A percentile compares a stretch with the other conserved stretches of the same genome.
phyloP scores from a whole-genome alignment of 2,329 filamentous ascomycete genomes.

The Lachnellula arida region DNA sequence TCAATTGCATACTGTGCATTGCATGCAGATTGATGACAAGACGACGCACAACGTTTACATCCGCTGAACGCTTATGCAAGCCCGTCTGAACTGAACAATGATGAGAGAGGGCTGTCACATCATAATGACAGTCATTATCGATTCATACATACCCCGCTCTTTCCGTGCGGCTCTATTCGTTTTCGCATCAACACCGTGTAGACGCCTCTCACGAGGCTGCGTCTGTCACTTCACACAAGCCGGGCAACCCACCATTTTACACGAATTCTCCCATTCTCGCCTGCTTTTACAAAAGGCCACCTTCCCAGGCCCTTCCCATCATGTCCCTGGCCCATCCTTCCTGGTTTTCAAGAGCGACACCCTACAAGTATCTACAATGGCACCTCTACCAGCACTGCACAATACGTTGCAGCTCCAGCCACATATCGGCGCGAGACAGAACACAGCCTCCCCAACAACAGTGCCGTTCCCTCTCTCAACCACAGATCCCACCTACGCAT shows the following conservation, averaged over 20 bases:
- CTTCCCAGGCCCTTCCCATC: neutral
- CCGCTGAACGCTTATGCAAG: slow-evolving; percentile 11
- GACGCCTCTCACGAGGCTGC: slow-evolving; percentile 4
- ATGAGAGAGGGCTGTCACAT: slow-evolving; percentile 7
- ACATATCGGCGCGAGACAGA: slow-evolving; percentile 5
- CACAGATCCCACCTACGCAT: neutral
- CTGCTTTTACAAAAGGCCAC: neutral
- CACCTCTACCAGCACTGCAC: slow-evolving; percentile 2
- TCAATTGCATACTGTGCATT: neutral
- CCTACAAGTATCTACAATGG: slow-evolving; percentile 1
- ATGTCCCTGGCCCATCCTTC: neutral
- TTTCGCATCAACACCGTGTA: slow-evolving; percentile 11
- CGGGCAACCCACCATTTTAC: neutral
- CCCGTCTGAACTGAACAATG: slow-evolving; percentile 8
- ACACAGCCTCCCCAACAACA: neutral
- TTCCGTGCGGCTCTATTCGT: slow-evolving; percentile 1
- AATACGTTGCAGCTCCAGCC: neutral
- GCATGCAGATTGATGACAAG: slow-evolving; percentile 1
- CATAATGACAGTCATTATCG: slow-evolving; percentile 1
- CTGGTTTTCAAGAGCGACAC: neutral
- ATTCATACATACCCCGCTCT: neutral
- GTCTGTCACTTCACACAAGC: neutral
- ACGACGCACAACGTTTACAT: neutral
- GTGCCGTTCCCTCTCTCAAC: neutral
- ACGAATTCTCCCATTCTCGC: neutral